Conservation (phyloP, 306 rosid genomes). For the Vigna trinervia region DNA sequence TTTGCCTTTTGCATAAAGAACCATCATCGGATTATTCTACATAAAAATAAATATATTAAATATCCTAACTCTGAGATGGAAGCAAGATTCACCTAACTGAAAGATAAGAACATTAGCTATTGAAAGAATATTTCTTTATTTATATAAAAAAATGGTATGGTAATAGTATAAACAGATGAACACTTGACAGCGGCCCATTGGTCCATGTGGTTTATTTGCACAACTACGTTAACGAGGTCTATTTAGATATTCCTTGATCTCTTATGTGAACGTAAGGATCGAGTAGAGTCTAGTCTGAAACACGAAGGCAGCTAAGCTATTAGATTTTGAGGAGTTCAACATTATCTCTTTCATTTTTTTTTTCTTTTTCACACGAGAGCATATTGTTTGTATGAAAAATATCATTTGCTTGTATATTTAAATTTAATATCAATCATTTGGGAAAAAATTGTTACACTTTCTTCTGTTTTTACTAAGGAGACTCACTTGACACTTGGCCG, state of each 20-base stretch:
- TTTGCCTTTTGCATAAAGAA: slow-evolving; percentile 75
- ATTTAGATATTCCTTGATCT: slow-evolving; percentile 23
- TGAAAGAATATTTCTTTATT: slow-evolving; percentile 13
- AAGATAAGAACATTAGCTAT: slow-evolving; percentile 11
- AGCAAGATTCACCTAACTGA: slow-evolving; percentile 40
- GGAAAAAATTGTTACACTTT: neutral
- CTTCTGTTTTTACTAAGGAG: slow-evolving; percentile 15
- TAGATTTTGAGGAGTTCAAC: neutral
- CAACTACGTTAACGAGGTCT: slow-evolving; percentile 33
- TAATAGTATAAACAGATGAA: slow-evolving; percentile 5
- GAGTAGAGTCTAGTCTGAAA: neutral
- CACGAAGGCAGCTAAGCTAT: neutral
- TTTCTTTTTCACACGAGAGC: neutral
- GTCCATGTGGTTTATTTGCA: slow-evolving; percentile 17
- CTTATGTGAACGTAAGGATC: slow-evolving; percentile 5
- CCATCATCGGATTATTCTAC: slow-evolving; percentile 94
- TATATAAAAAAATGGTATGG: neutral
- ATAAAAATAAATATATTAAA: slow-evolving; percentile 34
- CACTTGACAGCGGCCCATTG: neutral
- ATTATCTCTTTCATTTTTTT: neutral
- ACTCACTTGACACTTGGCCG: neutral
- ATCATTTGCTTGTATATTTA: neutral
- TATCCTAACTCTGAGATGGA: slow-evolving; percentile 23
- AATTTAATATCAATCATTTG: neutral
- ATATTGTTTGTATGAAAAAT: neutral